Base-by-base conservation (phyloP, 1,284 basidiomycete species). In the Lentinula novae-zelandiae region DNA sequence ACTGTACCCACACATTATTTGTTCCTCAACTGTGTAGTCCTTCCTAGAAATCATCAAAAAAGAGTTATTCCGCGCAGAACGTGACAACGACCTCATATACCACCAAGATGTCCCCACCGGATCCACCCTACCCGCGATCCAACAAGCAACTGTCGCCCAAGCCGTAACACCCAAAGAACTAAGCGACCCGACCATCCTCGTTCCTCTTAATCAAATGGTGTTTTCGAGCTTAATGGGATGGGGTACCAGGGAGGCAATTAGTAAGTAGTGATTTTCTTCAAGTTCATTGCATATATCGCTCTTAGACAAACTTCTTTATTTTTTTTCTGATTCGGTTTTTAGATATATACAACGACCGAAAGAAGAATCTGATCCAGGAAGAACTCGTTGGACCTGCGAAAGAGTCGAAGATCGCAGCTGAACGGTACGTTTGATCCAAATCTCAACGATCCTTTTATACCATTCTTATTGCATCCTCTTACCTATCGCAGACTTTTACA, bases 11-110 rank as follows among this genome's bases (percentile, higher is more conserved):
- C 65, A 60, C 60, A 42, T 10, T 22, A 17, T 42, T 33, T 38
- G 13, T 48, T n/a, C 20, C 17, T 39, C 15, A 66, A 7, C 20
- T 46, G 4, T 7, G 44, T 33, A 91, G 86, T 86, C 83, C 1
- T 73, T 88, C 17, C 71, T 86, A 15, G 85, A 92, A 68, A 86
- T 80, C 20, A 78, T 97, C 17, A 84, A 91, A 68, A 87, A 82
- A 51, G 86, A 86, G 40, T 72, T 94, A 20, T 74, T 79, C 2
- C 83, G 93, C 13, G 93, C 96, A 0, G 85, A 90, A 63, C 85
- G 93, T 33, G 97, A 99, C 73, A 99, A 99, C 70, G 93, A 98
- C 72, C 78, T 98, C 5, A 97, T 99, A 57, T 99, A 99, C 75
- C 92, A 98, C 66, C 84, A 94, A 61, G 87, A 93, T 51, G 82